Evolutionary conservation across 2,329 filamentous ascomycete genomes (phyloP).

Genomic region (Phymatotrichopsis omnivora): DNA sequence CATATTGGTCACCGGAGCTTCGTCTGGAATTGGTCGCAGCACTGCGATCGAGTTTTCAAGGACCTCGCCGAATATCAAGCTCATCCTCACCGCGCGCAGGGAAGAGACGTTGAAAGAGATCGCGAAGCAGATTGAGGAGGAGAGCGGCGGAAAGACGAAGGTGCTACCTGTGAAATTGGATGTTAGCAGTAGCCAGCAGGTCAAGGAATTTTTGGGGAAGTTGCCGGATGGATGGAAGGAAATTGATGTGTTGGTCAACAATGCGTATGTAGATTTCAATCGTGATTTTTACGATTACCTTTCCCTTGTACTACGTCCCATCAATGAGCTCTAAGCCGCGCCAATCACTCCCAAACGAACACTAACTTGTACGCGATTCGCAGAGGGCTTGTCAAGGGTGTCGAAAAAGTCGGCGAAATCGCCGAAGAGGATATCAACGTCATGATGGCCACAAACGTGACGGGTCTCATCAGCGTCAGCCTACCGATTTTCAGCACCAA

Average conservation of each 20-base stretch:
- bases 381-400: constrained; percentile 79
- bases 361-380: not conserved
- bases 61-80: constrained; percentile 68
- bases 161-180: constrained; percentile 77
- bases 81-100: constrained; percentile 82
- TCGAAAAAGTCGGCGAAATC: constrained; percentile 78
- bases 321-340: too few species aligned
- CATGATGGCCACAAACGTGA: constrained; percentile 93
- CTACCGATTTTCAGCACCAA: not conserved
- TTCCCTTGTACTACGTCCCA: not conserved
- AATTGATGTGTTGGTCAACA: constrained; percentile 87
- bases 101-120: constrained; percentile 67
- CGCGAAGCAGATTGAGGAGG: constrained; percentile 62
- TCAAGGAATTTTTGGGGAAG: constrained; percentile 59
- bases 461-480: constrained; percentile 66
- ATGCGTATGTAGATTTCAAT: constrained; percentile 86
- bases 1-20: constrained; percentile 81
- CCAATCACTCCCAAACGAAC: too few species aligned
- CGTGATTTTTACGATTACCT: too few species aligned
- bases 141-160: constrained; percentile 70
- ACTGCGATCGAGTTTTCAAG: constrained; percentile 88
- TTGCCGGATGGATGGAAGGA: constrained; percentile 74
- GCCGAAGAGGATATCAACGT: constrained; percentile 66
- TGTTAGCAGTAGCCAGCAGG: constrained; percentile 67
- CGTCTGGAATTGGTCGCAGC: constrained; percentile 76